Conservation (phyloP, 768 basidiomycete species). For the Porpolomopsis calyptriformis region DNA sequence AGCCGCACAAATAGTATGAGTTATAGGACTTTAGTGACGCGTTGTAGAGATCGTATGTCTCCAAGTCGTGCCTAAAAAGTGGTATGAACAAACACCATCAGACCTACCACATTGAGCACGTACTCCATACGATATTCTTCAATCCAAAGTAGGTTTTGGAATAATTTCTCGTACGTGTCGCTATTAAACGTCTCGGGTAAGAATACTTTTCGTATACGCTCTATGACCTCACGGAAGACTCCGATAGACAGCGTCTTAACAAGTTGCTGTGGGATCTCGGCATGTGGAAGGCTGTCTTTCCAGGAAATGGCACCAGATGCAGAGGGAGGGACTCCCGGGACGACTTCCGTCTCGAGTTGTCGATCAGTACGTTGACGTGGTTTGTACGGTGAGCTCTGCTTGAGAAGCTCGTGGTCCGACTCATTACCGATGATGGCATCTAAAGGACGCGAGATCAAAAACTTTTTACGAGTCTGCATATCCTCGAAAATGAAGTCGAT, state of each 20-base stretch:
- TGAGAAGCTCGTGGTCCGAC: slow-evolving; percentile 34
- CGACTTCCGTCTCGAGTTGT: slow-evolving; percentile 24
- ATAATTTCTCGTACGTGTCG: slow-evolving; percentile 33
- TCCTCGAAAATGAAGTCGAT: slow-evolving; percentile 46
- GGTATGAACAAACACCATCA: not conserved
- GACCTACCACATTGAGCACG: slow-evolving; percentile 10
- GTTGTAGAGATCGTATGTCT: slow-evolving; percentile 27
- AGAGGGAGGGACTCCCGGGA: slow-evolving; percentile 34
- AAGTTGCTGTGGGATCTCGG: slow-evolving; percentile 29
- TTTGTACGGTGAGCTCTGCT: slow-evolving; percentile 36
- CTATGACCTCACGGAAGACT: slow-evolving; percentile 19
- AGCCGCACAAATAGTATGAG: slow-evolving; percentile 28
- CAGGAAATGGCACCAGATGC: slow-evolving; percentile 34
- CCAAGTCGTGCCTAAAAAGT: slow-evolving; percentile 29
- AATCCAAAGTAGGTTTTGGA: slow-evolving; percentile 44
- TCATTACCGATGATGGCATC: slow-evolving; percentile 35
- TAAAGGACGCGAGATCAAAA: slow-evolving; percentile 39
- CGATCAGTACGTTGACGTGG: slow-evolving; percentile 26
- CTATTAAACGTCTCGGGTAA: slow-evolving; percentile 31
- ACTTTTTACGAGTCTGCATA: slow-evolving; percentile 28
- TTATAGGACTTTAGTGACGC: slow-evolving; percentile 23
- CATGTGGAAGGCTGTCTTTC: slow-evolving; percentile 27
- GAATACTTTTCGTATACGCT: slow-evolving; percentile 22
- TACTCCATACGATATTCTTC: slow-evolving; percentile 41
- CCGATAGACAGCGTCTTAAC: slow-evolving; percentile 22